Evolutionary conservation across 192 early-diverging fungal genomes (phyloP), one percentile per base, ranked within the genome.

Genomic region (Tieghemiomyces parasiticus): DNA sequence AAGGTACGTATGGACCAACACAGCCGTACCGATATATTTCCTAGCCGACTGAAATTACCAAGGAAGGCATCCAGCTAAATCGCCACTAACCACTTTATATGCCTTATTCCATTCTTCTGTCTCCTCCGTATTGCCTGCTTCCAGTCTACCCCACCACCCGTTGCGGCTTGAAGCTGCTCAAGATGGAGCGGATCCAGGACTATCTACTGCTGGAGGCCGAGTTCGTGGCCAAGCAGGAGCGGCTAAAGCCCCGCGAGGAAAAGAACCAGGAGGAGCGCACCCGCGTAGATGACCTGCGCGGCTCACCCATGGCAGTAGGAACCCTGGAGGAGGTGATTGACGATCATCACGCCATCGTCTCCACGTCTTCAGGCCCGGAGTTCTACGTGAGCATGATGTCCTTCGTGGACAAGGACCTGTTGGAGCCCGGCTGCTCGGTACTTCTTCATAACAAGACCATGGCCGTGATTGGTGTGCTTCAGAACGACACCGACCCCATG

Each of bases 321-420:
- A 82, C 86, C 0, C 77, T 99, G 31, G 96, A 99, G 69, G 96
- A 99, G 65, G 96, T 99, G 58, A 95, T 99, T 74, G 96, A 99
- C 67, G 96, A 99, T 63, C 89, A 99, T 72, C 96, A 99, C 62
- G 96, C 91, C 42, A 99, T 99, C 69, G 87, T 99, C 38, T 93
- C 91, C 30, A 86, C 89, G 31, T 77, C 86, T 16, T 81, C 87
- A 4, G 95, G 95, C 22, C 91, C 90, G 3, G 93, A 97, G 63
- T 97, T 91, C 75, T 99, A 99, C 69, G 96, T 99, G 52, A 83
- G 80, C 60, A 91, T 99, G 65, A 85, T 97, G 71, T 93, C 91
- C 28, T 99, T 97, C 80, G 96, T 99, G 0, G 96, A 99, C 73
- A 99, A 97, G 76, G 96, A 99, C 72, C 65, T 92, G 28, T 74